Conservation (phyloP, 1,284 basidiomycete species). For the Ceratobasidium sp. region DNA sequence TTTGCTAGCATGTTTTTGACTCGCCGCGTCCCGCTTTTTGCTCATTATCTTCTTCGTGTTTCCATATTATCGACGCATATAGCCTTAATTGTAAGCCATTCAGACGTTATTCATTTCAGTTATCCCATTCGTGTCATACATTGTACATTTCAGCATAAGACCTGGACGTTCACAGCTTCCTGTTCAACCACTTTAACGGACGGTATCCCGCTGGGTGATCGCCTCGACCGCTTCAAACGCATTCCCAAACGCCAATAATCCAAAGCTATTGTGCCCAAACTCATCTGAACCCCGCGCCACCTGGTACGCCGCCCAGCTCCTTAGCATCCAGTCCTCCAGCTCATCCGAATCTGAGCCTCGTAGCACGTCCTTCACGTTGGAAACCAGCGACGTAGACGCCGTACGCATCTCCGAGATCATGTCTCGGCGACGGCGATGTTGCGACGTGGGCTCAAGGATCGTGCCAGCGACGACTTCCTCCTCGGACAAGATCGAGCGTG, state of each 20-base stretch:
- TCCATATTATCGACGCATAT: slow-evolving; percentile 36
- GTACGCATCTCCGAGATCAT: slow-evolving; percentile 70
- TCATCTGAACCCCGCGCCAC: slow-evolving; percentile 60
- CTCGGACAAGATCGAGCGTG: slow-evolving; percentile 68
- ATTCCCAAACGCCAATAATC: slow-evolving; percentile 65
- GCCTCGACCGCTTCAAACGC: slow-evolving; percentile 36
- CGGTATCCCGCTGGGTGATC: slow-evolving; percentile 21
- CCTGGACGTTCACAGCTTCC: too few species aligned
- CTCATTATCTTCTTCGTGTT: slow-evolving; percentile 22
- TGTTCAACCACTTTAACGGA: not conserved
- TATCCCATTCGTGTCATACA: not conserved
- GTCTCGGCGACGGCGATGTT: slow-evolving; percentile 68
- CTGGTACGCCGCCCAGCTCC: slow-evolving; percentile 72
- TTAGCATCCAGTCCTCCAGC: slow-evolving; percentile 59
- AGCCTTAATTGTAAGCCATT: not conserved
- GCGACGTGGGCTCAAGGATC: slow-evolving; percentile 69
- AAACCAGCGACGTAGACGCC: slow-evolving; percentile 56
- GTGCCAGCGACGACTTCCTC: slow-evolving; percentile 78
- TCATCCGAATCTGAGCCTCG: slow-evolving; percentile 49
- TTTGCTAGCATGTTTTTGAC: slow-evolving; percentile 20
- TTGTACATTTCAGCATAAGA: not conserved
- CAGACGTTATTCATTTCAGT: not conserved
- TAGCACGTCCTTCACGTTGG: slow-evolving; percentile 43
- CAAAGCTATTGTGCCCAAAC: slow-evolving; percentile 74
- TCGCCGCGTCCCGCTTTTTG: slow-evolving; percentile 26